A percentile compares a stretch with the other conserved stretches of the same genome.
These are phyloP conservation scores for Panicum virgatum DNA, from an alignment of 202 grass and related monocot genomes.

Conservation along the genomic window DNA sequence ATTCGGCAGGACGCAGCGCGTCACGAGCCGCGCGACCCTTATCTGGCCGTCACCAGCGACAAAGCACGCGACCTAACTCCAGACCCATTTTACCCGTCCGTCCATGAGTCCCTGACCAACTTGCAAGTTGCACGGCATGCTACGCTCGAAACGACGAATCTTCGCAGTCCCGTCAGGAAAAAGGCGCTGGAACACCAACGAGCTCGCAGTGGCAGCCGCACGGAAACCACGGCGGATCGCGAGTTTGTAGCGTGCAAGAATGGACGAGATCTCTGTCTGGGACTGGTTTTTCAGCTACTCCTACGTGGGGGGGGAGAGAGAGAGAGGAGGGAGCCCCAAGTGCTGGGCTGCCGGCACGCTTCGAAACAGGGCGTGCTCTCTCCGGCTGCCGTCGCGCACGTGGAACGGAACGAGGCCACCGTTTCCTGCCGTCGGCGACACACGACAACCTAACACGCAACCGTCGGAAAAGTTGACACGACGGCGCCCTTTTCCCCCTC, in stretches of 20 bases:
- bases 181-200: no score
- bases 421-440: not conserved
- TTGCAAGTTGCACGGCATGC: no score
- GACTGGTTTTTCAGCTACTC: not conserved
- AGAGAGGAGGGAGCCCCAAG: not conserved
- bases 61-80: slow-evolving; percentile 23
- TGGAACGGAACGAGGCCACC: not conserved
- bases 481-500: not conserved
- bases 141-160: no score
- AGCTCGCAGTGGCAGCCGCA: not conserved
- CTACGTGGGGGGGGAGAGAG: not conserved
- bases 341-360: not conserved
- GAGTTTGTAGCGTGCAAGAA: not conserved
- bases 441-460: not conserved
- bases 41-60: not conserved
- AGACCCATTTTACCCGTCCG: not conserved
- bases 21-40: not conserved
- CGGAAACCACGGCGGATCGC: not conserved
- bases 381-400: not conserved
- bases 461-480: not conserved
- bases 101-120: no score
- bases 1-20: not conserved
- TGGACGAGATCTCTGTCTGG: not conserved
- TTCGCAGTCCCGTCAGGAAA: no score
- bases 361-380: not conserved